Percentiles rank a stretch among this genome's conserved stretches.
Evolutionary conservation across 257 asterid species (phyloP).

Genomic region (Scutellaria minor): DNA sequence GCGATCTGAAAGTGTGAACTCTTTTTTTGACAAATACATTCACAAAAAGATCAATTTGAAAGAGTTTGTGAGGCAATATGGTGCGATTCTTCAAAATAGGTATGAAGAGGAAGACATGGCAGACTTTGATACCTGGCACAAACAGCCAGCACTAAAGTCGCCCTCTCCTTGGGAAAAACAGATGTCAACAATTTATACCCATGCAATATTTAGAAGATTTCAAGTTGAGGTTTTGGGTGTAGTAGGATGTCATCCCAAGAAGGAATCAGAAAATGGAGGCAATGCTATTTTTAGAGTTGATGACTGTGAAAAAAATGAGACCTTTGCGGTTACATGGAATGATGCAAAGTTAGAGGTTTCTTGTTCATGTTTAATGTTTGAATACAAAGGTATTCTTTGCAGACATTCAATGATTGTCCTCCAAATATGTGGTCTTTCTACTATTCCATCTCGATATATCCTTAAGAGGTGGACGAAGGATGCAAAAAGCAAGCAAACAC

Average conservation of each 20-base stretch:
- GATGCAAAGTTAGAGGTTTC: conserved; percentile 75
- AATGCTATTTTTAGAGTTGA: conserved; percentile 65
- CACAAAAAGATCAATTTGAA: conserved; percentile 82
- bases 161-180: conserved; percentile 99
- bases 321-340: conserved; percentile 76
- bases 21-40: conserved; percentile 83
- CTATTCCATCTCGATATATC: conserved; percentile 79
- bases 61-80: conserved; percentile 90
- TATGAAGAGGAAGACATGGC: conserved; percentile 95
- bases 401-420: conserved; percentile 95
- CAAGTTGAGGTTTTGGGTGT: conserved; percentile 96
- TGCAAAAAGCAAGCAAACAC: conserved; percentile 62
- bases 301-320: conserved; percentile 87
- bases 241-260: conserved; percentile 96
- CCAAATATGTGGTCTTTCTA: conserved; percentile 91
- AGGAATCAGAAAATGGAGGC: conserved; percentile 66
- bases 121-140: conserved; percentile 93
- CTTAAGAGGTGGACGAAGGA: conserved; percentile 97
- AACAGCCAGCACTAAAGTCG: conserved; percentile 94
- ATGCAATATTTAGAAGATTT: conserved; percentile 83
- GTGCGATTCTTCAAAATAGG: conserved; percentile 75
- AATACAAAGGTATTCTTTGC: conserved; percentile 87
- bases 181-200: conserved; percentile 89
- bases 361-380: conserved; percentile 95
- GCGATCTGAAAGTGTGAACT: conserved; percentile 79